A percentile compares a stretch with the other conserved stretches of the same genome.
phyloP scores from a whole-genome alignment of 805 yeast species.

The Candida quercuum region DNA sequence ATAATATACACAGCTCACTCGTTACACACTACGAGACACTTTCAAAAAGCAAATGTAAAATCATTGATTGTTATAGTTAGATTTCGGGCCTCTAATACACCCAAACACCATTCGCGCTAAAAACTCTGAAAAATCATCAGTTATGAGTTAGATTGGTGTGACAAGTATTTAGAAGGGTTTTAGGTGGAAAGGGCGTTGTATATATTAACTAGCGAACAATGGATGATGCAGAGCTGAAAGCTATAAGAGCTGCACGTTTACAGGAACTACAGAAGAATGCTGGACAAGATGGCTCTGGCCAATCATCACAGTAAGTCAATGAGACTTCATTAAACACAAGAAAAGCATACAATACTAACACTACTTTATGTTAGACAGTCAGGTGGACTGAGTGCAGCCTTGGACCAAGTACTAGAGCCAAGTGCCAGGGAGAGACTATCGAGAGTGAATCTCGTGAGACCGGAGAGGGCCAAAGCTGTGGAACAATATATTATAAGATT shows the following conservation, averaged over 20 bases:
- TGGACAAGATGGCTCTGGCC: constrained; percentile 26
- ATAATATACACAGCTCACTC: too few species aligned
- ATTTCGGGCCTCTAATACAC: neutral
- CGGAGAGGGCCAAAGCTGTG: constrained; percentile 85
- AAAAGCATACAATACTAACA: neutral
- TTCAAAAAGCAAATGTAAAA: too few species aligned
- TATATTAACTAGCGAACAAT: too few species aligned
- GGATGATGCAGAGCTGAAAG: constrained; percentile 86
- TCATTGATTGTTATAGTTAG: too few species aligned
- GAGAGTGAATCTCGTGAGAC: constrained; percentile 82
- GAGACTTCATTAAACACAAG: neutral
- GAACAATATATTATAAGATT: constrained; percentile 72
- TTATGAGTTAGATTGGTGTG: too few species aligned
- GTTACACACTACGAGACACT: too few species aligned
- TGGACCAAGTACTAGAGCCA: constrained; percentile 72
- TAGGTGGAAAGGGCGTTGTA: too few species aligned
- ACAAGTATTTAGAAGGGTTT: neutral
- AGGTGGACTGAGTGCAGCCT: constrained; percentile 20
- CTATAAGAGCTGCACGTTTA: constrained; percentile 89
- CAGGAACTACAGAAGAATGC: constrained; percentile 68
- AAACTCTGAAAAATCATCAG: too few species aligned
- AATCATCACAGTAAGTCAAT: constrained; percentile 10
- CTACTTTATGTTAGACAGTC: constrained; percentile 1
- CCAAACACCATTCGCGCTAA: constrained; percentile 3
- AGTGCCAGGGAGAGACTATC: constrained; percentile 84